These are phyloP conservation scores for Trypanosoma caninum DNA, from an alignment of 208 protist species.

Conservation along the genomic window DNA sequence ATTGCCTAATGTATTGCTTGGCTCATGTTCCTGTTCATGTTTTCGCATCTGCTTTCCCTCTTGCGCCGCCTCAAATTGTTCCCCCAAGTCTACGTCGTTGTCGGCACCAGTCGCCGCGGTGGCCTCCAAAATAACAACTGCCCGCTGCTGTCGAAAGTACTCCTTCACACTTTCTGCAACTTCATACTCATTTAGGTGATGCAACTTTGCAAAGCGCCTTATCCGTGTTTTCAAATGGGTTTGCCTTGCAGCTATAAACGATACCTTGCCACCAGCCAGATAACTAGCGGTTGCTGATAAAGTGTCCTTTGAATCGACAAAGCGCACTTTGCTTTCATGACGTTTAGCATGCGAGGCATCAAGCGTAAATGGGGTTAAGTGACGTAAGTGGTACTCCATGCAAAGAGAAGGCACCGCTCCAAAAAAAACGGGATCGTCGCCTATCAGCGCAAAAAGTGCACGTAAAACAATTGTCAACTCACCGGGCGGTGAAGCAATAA, in stretches of 20 bases:
- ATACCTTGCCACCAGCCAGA: not conserved
- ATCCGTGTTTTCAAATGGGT: slow-evolving; percentile 6
- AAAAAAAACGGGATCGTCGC: slow-evolving; percentile 25
- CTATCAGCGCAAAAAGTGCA: slow-evolving; percentile 12
- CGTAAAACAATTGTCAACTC: slow-evolving; percentile 14
- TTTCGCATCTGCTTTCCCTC: not conserved
- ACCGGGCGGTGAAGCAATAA: slow-evolving; percentile 26
- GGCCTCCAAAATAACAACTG: not conserved
- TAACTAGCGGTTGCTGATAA: no score
- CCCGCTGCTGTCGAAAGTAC: slow-evolving; percentile 11
- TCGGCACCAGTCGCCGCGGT: not conserved
- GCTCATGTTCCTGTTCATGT: not conserved
- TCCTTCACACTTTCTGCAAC: not conserved
- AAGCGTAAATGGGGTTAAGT: slow-evolving; percentile 11
- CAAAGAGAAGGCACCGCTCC: slow-evolving; percentile 10
- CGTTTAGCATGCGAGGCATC: not conserved
- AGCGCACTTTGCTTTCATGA: slow-evolving; percentile 3
- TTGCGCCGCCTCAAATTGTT: not conserved
- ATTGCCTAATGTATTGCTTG: slow-evolving; percentile 16
- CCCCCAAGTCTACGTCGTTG: not conserved
- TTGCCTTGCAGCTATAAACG: slow-evolving; percentile 4
- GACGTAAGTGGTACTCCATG: slow-evolving; percentile 20
- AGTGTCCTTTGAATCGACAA: not conserved
- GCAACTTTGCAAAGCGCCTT: slow-evolving; percentile 5
- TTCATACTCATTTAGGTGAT: not conserved